phyloP scores from a whole-genome alignment of 306 rosid species.

The Cucumis melo region DNA sequence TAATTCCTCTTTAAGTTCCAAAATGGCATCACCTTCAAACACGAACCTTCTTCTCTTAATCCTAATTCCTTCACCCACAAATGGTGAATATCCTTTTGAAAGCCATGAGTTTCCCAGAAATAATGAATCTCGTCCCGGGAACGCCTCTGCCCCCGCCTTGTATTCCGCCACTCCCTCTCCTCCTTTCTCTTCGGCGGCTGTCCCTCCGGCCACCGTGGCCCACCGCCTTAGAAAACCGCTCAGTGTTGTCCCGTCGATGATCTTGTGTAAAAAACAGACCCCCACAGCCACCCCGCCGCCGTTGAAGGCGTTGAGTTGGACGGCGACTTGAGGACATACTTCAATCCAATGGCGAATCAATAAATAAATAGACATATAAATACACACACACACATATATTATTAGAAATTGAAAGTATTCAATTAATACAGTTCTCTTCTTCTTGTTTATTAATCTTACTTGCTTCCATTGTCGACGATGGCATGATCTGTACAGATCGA shows the following conservation, averaged over 20 bases:
- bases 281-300: slow-evolving; percentile 2
- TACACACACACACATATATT: too few relatives aligned
- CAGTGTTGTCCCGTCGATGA: background rate
- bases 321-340: background rate
- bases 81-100: background rate
- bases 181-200: background rate
- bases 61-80: background rate
- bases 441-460: background rate
- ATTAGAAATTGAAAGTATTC: background rate
- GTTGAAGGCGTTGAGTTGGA: background rate
- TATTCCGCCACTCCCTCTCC: background rate
- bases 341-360: background rate
- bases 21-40: background rate
- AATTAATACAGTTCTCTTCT: too few relatives aligned
- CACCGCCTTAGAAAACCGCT: background rate
- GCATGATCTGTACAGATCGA: background rate
- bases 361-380: too few relatives aligned
- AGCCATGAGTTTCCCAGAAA: background rate
- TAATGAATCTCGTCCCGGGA: background rate
- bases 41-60: slow-evolving; percentile 7
- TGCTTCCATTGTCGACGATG: background rate
- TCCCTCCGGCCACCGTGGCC: background rate
- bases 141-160: background rate
- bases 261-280: slow-evolving; percentile 1
- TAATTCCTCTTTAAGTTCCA: background rate